phyloP scores from a whole-genome alignment of 495 filamentous ascomycete genomes.

The Penicillium robsamsonii region DNA sequence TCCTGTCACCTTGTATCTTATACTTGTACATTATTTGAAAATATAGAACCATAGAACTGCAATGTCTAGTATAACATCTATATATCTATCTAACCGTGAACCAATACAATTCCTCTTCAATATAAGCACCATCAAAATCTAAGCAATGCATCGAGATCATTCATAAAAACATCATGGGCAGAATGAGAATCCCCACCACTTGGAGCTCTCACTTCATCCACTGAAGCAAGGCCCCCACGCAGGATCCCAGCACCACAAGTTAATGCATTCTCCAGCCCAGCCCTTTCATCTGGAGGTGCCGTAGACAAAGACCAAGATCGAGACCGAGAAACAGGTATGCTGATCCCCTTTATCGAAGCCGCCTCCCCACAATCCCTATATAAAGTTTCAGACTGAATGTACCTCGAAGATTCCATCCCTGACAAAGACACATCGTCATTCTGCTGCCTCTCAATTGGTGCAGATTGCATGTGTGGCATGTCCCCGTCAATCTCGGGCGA shows the following conservation, averaged over 20 bases:
- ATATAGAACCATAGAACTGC: slow-evolving; percentile 10
- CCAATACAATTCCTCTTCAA: neutral
- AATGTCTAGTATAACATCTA: neutral
- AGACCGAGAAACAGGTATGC: neutral
- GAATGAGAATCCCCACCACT: neutral
- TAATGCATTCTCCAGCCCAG: neutral
- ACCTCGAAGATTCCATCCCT: neutral
- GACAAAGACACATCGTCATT: neutral
- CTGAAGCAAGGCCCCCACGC: neutral
- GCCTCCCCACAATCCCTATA: neutral
- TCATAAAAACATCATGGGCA: slow-evolving; percentile 1
- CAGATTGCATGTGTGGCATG: neutral
- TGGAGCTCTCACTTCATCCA: neutral
- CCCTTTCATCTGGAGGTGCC: neutral
- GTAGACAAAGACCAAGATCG: neutral
- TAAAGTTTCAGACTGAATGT: neutral
- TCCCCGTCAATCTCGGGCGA: slow-evolving; percentile 5
- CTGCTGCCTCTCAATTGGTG: neutral
- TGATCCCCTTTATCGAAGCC: neutral
- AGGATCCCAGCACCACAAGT: neutral
- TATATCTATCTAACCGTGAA: neutral
- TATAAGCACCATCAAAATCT: slow-evolving; percentile 9
- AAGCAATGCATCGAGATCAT: slow-evolving; percentile 15
- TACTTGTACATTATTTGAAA: slow-evolving; percentile 11
- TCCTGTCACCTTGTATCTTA: slow-evolving; percentile 3